These are phyloP conservation scores for Nakazawaea sp. DNA, from an alignment of 805 yeast genomes.

Conservation along the genomic window DNA sequence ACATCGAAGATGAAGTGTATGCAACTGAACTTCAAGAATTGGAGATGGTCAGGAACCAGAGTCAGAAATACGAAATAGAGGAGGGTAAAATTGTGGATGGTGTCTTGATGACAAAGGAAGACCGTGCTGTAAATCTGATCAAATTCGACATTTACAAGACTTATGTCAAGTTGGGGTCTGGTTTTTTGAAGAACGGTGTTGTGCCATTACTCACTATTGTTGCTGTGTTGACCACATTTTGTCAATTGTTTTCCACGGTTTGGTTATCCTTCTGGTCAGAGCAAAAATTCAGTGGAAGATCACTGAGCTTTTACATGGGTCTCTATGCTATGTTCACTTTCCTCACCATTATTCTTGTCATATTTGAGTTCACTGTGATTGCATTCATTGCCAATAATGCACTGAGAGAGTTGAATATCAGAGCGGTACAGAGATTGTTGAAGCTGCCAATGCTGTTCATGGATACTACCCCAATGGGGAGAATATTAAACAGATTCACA, in stretches of 20 bases:
- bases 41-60: conserved; percentile 18
- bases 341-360: conserved; percentile 36
- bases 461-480: conserved; percentile 84
- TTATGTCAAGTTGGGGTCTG: conserved; percentile 52
- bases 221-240: conserved; percentile 36
- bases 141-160: conserved; percentile 38
- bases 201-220: conserved; percentile 21
- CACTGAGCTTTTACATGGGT: conserved; percentile 64
- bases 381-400: conserved; percentile 47
- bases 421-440: conserved; percentile 52
- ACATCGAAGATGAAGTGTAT: conserved; percentile 21
- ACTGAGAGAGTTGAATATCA: conserved; percentile 50
- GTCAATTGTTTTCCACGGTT: conserved; percentile 54
- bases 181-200: conserved; percentile 28
- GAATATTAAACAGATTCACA: conserved; percentile 79
- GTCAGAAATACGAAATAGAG: conserved; percentile 13
- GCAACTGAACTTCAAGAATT: conserved; percentile 19
- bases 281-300: conserved; percentile 36
- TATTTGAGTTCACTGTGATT: conserved; percentile 35
- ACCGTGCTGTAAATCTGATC: conserved; percentile 51
- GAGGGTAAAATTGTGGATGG: conserved; percentile 21
- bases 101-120: conserved; percentile 41
- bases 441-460: conserved; percentile 78
- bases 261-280: conserved; percentile 85
- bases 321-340: conserved; percentile 58